Percentiles rank a stretch among this genome's conserved stretches.
phyloP scores from a whole-genome alignment of 257 asterid genomes.

The Solanum raphanifolium region DNA sequence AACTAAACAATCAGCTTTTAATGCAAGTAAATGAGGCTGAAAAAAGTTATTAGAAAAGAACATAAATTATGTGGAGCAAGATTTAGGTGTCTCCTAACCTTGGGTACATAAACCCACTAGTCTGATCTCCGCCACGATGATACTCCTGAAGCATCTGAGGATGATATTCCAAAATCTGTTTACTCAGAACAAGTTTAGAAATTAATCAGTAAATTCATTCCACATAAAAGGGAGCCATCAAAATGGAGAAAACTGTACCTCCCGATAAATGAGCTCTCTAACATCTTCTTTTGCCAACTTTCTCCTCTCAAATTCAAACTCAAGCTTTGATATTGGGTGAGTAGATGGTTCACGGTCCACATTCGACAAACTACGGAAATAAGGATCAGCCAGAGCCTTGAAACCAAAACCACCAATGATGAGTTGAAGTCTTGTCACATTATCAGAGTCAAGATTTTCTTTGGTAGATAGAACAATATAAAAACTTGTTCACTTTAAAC shows the following conservation, averaged over 20 bases:
- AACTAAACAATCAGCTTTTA: neutral
- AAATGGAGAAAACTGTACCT: conserved; percentile 11
- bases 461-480: neutral
- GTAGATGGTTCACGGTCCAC: conserved; percentile 85
- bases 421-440: neutral
- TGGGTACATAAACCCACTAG: conserved; percentile 96
- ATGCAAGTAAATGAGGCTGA: neutral
- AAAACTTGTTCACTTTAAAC: neutral
- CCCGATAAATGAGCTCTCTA: conserved; percentile 79
- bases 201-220: neutral
- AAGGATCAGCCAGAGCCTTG: conserved; percentile 78
- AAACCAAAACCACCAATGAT: conserved; percentile 10
- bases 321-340: conserved; percentile 84
- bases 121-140: conserved; percentile 87
- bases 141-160: conserved; percentile 96
- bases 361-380: conserved; percentile 63
- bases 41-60: neutral
- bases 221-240: conserved; percentile 10
- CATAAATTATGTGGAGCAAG: neutral
- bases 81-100: conserved; percentile 37
- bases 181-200: conserved; percentile 6
- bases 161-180: conserved; percentile 93
- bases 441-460: neutral
- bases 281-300: conserved; percentile 86
- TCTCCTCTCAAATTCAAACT: conserved; percentile 89